Base-by-base conservation (phyloP, 2,329 filamentous ascomycete genomes). In the Fusarium luffae region DNA sequence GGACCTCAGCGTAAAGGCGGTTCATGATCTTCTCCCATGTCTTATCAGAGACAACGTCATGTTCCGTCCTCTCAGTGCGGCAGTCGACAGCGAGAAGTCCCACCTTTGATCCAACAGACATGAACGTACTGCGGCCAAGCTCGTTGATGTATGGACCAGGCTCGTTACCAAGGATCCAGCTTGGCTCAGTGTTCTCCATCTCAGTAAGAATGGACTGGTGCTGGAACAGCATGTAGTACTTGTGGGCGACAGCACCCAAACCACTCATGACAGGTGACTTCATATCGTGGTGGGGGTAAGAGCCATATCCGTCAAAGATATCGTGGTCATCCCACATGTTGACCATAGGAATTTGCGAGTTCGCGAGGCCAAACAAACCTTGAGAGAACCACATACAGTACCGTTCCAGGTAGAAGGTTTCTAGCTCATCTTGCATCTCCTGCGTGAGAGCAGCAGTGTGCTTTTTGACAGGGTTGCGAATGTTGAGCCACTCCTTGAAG, bases 181-280 rank as follows among this genome's bases (percentile, higher is more conserved):
- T 98, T 4, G 95, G 93, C 79, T 99, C 97, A 4, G 92, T 88
- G 37, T 86, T 84, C 71, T 97, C 90, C 1, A 90, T 93, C 81
- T 99, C 96, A 47, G 90, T 88, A 1, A 89, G 82, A 5, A 97
- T 85, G 71, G 92, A 97, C 79, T 99, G 97, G 74, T 99, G 96
- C 79, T 99, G 96, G 82, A 99, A 99, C 11, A 99, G 86, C 90
- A 99, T 91, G 76, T 99, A 99, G 81, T 98, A 99, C 79, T 99
- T 99, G 87, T 96, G 98, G 0, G 95, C 95, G 51, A 98, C 89
- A 40, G 92, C 92, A 4, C 96, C 97, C 11, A 99, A 81, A 0
- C 97, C 96, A 4, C 90, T 91, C 77, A 99, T 97, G 0, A 98
- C 93, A 1, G 93, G 92, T 4, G 93, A 93, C 70, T 88, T 89